These are phyloP conservation scores for Paraphoma sp. DNA, from an alignment of 2,329 filamentous ascomycete genomes.

Conservation along the genomic window DNA sequence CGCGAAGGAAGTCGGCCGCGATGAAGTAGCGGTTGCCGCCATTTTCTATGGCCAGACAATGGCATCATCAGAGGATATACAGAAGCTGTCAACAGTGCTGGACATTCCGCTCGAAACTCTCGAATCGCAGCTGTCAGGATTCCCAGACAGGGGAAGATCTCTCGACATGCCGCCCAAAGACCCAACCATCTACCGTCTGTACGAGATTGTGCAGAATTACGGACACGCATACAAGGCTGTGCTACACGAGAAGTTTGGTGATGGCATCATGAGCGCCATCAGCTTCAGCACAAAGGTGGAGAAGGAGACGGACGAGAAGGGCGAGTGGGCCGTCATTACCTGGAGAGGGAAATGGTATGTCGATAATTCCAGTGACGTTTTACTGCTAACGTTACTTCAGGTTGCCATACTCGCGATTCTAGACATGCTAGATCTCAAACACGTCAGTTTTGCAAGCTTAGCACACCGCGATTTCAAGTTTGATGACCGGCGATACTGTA, in stretches of 20 bases:
- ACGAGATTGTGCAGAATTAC: slow-evolving; percentile 96
- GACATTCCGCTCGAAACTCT: slow-evolving; percentile 65
- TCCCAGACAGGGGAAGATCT: slow-evolving; percentile 79
- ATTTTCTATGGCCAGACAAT: slow-evolving; percentile 89
- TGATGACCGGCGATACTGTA: too few species aligned
- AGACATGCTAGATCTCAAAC: slow-evolving; percentile 1
- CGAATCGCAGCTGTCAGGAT: slow-evolving; percentile 69
- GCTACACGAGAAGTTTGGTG: slow-evolving; percentile 83
- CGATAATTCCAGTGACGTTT: background rate
- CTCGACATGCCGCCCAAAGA: slow-evolving; percentile 86
- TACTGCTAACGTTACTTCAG: slow-evolving; percentile 37
- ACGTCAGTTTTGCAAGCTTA: background rate
- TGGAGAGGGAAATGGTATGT: slow-evolving; percentile 80
- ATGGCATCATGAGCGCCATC: slow-evolving; percentile 96
- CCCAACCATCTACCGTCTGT: slow-evolving; percentile 87
- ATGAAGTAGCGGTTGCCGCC: slow-evolving; percentile 84
- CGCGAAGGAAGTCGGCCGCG: slow-evolving; percentile 73
- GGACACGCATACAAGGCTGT: slow-evolving; percentile 96
- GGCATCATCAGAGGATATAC: slow-evolving; percentile 72
- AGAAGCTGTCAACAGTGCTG: slow-evolving; percentile 71
- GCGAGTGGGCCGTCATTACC: slow-evolving; percentile 86
- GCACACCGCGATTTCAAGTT: too few species aligned
- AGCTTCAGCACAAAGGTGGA: slow-evolving; percentile 89
- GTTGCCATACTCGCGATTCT: slow-evolving; percentile 59
- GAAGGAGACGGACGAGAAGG: slow-evolving; percentile 88